A percentile compares a stretch with the other conserved stretches of the same genome.
Evolutionary conservation across 2,329 filamentous ascomycete genomes (phyloP).

Genomic region (Pseudogymnoascus verrucosus): DNA sequence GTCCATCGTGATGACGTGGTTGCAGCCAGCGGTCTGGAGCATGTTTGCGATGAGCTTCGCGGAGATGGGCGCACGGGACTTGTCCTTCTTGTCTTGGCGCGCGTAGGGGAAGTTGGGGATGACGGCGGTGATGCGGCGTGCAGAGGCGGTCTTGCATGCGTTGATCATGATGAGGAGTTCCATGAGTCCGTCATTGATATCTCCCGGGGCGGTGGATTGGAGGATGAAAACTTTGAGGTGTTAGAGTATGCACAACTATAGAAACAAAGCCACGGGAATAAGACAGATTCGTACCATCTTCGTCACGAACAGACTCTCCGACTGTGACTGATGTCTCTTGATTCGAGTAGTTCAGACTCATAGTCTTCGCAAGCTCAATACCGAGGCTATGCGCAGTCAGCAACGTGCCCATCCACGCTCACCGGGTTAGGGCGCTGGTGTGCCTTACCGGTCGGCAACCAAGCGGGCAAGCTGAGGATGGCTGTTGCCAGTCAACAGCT

Average conservation of each 20-base stretch:
- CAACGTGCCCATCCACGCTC: background rate
- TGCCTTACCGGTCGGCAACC: constrained; percentile 53
- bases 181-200: constrained; percentile 98
- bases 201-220: constrained; percentile 87
- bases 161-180: constrained; percentile 98
- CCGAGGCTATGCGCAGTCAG: constrained; percentile 48
- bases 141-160: constrained; percentile 78
- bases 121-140: constrained; percentile 87
- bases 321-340: constrained; percentile 87
- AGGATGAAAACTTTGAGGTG: constrained; percentile 73
- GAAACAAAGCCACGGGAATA: constrained; percentile 15
- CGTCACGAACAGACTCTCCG: constrained; percentile 90
- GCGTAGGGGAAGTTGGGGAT: constrained; percentile 96
- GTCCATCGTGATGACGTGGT: constrained; percentile 93
- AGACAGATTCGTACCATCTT: constrained; percentile 57
- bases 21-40: constrained; percentile 89
- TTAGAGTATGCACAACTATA: background rate
- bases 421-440: constrained; percentile 12
- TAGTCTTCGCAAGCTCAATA: constrained; percentile 69
- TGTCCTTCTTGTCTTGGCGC: constrained; percentile 95
- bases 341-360: constrained; percentile 79
- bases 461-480: constrained; percentile 64
- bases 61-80: constrained; percentile 90
- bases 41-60: constrained; percentile 96
- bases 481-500: constrained; percentile 67